phyloP scores from a whole-genome alignment of 208 protist genomes.

The Wallacemonas sp. region DNA sequence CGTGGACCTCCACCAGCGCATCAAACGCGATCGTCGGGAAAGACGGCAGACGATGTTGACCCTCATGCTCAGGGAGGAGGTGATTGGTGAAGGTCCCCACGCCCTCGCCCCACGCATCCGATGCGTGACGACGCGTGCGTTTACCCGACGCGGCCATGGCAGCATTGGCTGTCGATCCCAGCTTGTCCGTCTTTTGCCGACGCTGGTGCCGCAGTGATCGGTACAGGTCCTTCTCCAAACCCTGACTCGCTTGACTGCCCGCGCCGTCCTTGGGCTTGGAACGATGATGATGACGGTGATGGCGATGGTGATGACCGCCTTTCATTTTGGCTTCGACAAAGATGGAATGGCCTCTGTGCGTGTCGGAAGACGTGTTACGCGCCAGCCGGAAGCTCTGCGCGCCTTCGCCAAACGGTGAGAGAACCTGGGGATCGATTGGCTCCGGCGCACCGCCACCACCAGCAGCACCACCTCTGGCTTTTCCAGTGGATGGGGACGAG shows the following conservation, averaged over 20 bases:
- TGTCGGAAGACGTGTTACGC: background rate
- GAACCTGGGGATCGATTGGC: background rate
- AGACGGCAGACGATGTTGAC: constrained; percentile 4
- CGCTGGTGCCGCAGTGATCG: too few species aligned
- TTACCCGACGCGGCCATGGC: too few species aligned
- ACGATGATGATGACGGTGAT: background rate
- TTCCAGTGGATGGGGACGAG: background rate
- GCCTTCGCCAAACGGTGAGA: background rate
- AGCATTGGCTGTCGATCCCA: too few species aligned
- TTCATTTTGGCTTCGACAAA: constrained; percentile 13
- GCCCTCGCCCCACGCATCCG: constrained; percentile 8
- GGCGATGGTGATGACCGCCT: background rate
- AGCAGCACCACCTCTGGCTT: background rate
- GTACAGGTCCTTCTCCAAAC: too few species aligned
- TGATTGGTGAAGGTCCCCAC: constrained; percentile 3
- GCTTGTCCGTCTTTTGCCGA: too few species aligned
- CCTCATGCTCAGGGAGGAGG: constrained; percentile 1
- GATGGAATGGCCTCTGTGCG: background rate
- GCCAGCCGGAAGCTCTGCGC: background rate
- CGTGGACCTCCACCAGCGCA: constrained; percentile 35
- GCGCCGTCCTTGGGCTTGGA: background rate
- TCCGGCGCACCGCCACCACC: background rate
- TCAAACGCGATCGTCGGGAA: constrained; percentile 10
- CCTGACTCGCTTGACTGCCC: too few species aligned
- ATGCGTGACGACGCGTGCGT: background rate